phyloP scores from a whole-genome alignment of 2,329 filamentous ascomycete species.

The Ophiosphaerella korrae region DNA sequence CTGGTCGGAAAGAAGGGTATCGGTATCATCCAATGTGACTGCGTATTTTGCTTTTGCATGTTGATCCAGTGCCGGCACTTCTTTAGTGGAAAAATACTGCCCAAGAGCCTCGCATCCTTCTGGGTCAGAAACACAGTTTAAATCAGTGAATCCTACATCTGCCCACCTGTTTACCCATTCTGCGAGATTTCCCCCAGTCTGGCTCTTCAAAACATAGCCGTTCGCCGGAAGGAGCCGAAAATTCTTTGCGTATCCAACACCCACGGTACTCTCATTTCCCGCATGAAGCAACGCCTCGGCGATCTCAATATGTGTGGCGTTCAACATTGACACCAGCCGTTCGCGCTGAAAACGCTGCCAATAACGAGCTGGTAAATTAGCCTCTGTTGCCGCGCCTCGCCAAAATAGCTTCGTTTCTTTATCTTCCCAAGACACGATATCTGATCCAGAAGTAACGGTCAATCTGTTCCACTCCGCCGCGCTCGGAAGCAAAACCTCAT shows the following conservation, averaged over 20 bases:
- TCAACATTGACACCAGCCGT: slow-evolving; percentile 75
- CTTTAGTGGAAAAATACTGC: slow-evolving; percentile 39
- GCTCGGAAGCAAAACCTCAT: slow-evolving; percentile 57
- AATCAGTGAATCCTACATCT: slow-evolving; percentile 49
- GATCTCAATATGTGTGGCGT: slow-evolving; percentile 60
- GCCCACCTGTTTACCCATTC: slow-evolving; percentile 47
- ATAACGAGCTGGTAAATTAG: slow-evolving; percentile 55
- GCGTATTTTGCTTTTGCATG: slow-evolving; percentile 46
- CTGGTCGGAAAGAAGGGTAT: slow-evolving; percentile 45
- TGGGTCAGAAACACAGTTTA: slow-evolving; percentile 49
- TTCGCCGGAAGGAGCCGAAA: slow-evolving; percentile 46
- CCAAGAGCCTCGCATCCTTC: slow-evolving; percentile 54
- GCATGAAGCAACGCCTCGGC: slow-evolving; percentile 49
- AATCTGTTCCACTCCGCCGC: slow-evolving; percentile 50
- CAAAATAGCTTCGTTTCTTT: slow-evolving; percentile 52
- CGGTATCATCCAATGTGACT: slow-evolving; percentile 63
- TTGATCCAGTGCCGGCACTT: not conserved
- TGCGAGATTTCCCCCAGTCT: slow-evolving; percentile 25
- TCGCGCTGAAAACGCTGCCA: slow-evolving; percentile 77
- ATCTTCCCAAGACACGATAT: slow-evolving; percentile 44
- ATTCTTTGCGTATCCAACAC: slow-evolving; percentile 43
- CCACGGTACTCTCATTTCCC: slow-evolving; percentile 17
- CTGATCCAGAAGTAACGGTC: slow-evolving; percentile 13
- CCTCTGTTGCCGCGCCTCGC: slow-evolving; percentile 56
- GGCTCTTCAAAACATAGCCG: slow-evolving; percentile 18